Evolutionary conservation across 2,329 filamentous ascomycete species (phyloP).

Genomic region (Huntiella moniliformis): DNA sequence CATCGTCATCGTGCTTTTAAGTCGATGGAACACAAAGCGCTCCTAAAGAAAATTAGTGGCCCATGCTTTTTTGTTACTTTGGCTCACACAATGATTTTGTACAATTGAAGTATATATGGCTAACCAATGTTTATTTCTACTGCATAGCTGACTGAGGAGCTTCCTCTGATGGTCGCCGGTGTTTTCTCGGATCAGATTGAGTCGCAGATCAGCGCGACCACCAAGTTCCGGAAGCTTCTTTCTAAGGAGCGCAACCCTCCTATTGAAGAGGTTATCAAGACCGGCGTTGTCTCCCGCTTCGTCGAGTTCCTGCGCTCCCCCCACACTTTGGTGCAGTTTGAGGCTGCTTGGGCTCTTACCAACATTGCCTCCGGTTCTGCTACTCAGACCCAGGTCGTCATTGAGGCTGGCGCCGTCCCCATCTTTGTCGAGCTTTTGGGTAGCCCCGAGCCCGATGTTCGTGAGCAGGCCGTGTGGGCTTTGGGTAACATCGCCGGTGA

Average conservation of each 20-base stretch:
- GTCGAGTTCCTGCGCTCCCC: slow-evolving; percentile 96
- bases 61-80: slow-evolving; percentile 1
- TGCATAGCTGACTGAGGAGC: slow-evolving; percentile 78
- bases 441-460: slow-evolving; percentile 92
- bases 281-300: slow-evolving; percentile 89
- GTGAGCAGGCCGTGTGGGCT: slow-evolving; percentile 97
- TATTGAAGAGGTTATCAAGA: slow-evolving; percentile 98
- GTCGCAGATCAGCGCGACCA: slow-evolving; percentile 89
- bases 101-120: not conserved
- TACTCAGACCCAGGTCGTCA: slow-evolving; percentile 94
- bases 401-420: slow-evolving; percentile 91
- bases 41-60: not conserved
- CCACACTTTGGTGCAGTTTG: slow-evolving; percentile 95
- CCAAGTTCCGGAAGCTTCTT: slow-evolving; percentile 93
- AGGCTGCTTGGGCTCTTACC: slow-evolving; percentile 96
- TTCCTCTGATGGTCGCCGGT: slow-evolving; percentile 92
- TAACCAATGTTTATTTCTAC: slow-evolving; percentile 15
- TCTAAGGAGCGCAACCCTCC: slow-evolving; percentile 98
- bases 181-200: slow-evolving; percentile 99
- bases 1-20: not conserved
- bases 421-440: slow-evolving; percentile 94
- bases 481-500: slow-evolving; percentile 97
- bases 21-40: not conserved
- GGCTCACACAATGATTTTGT: not conserved
- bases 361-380: slow-evolving; percentile 98